These are phyloP conservation scores for Sanghuangporus baumii DNA, from an alignment of 1,284 basidiomycete genomes.

Conservation along the genomic window DNA sequence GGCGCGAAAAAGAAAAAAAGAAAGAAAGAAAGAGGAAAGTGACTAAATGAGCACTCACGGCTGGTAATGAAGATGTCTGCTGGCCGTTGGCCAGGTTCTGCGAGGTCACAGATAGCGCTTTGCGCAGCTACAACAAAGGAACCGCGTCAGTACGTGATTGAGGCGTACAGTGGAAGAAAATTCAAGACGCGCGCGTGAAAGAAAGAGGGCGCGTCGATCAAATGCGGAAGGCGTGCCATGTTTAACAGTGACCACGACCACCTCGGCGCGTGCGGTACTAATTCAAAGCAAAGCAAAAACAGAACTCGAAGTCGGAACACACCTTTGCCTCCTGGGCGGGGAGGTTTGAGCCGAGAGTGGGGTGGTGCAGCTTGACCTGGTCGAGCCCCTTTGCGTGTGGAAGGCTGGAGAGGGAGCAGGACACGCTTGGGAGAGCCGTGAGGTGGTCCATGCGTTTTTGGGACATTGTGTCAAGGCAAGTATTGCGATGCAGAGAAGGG, in stretches of 20 bases:
- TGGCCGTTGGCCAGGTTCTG: conserved; percentile 11
- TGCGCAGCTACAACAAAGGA: conserved; percentile 8
- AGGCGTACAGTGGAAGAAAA: no score
- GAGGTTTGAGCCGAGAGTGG: conserved; percentile 56
- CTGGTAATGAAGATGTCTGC: neutral
- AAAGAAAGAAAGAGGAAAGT: neutral
- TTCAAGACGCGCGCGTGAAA: neutral
- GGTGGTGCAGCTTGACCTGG: conserved; percentile 56
- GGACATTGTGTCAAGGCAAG: conserved; percentile 18
- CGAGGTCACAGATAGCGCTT: conserved; percentile 16
- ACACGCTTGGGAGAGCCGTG: conserved; percentile 64
- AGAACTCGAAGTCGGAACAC: conserved; percentile 20
- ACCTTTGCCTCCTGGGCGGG: conserved; percentile 74
- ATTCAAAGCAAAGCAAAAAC: neutral
- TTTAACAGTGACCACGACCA: neutral
- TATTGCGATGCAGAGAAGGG: neutral
- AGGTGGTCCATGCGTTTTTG: conserved; percentile 40
- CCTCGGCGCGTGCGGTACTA: neutral
- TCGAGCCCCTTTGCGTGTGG: conserved; percentile 65
- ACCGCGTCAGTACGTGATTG: neutral
- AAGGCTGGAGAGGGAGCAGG: conserved; percentile 56
- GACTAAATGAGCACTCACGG: neutral
- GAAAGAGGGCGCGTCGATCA: neutral
- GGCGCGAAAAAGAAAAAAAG: neutral
- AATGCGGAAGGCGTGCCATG: neutral